Conservation (phyloP, 2,329 filamentous ascomycete species). For the Cryphonectria japonica region DNA sequence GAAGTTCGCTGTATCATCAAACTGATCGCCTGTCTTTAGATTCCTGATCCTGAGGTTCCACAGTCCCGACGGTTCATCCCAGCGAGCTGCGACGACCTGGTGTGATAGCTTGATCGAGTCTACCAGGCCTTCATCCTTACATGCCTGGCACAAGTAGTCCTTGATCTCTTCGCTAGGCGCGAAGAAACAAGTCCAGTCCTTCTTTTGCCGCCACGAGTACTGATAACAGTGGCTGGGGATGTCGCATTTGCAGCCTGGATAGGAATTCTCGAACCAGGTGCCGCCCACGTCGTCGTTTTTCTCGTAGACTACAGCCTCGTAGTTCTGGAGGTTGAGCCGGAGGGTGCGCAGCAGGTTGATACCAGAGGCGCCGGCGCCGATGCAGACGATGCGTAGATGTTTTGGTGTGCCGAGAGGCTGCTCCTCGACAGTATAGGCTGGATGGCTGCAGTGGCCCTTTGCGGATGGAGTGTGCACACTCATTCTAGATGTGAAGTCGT, state of each 20-base stretch:
- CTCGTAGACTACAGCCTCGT: slow-evolving; percentile 56
- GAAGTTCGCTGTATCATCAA: slow-evolving; percentile 52
- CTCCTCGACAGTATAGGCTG: slow-evolving; percentile 42
- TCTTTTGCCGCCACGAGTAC: slow-evolving; percentile 64
- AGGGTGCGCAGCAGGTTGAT: slow-evolving; percentile 51
- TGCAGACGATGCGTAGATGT: slow-evolving; percentile 48
- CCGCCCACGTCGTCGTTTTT: slow-evolving; percentile 60
- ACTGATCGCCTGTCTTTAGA: slow-evolving; percentile 43
- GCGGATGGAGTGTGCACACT: slow-evolving; percentile 20
- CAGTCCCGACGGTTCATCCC: slow-evolving; percentile 47
- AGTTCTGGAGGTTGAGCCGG: slow-evolving; percentile 46
- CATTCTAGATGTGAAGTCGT: slow-evolving; percentile 11
- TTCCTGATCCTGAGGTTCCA: slow-evolving; percentile 49
- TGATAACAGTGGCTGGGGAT: slow-evolving; percentile 65
- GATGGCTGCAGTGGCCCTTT: slow-evolving; percentile 27
- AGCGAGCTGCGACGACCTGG: slow-evolving; percentile 47
- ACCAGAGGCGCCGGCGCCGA: slow-evolving; percentile 50
- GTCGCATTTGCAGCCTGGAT: slow-evolving; percentile 61
- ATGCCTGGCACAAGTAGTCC: slow-evolving; percentile 53
- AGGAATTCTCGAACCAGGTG: slow-evolving; percentile 63
- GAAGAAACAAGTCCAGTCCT: slow-evolving; percentile 62
- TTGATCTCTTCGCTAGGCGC: slow-evolving; percentile 58
- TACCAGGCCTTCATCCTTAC: slow-evolving; percentile 51
- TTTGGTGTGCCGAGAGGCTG: slow-evolving; percentile 44
- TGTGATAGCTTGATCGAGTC: slow-evolving; percentile 49